Base-by-base conservation (phyloP, 2,329 filamentous ascomycete genomes). In the Phaeosphaeria sp. region DNA sequence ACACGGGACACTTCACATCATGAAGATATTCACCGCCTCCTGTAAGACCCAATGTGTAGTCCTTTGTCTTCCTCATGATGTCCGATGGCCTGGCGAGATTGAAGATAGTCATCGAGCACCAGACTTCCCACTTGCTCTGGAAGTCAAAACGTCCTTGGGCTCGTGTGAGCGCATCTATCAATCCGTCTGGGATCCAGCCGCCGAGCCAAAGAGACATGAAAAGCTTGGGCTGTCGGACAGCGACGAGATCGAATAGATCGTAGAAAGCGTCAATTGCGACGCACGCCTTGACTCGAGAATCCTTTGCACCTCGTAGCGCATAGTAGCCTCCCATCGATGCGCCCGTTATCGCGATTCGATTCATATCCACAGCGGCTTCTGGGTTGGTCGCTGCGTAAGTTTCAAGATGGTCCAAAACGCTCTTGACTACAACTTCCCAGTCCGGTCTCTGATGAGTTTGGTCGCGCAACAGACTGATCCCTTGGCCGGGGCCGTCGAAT, bases 401-500 rank as follows among this genome's bases (percentile, higher is more conserved):
- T 13, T 55, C 55, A 22, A 71, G 11, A 51, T 55, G 62, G 55
- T 66, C 69, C 3, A 74, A 49, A 11, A 72, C 69, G 25, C 56
- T 51, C 25, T 59, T 46, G 9, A 59, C 64, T n/a, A 74, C 69
- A 8, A 57, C 56, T 48, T 74, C 71, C 51, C 57, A 74, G 33
- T 72, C 70, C 9, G 69, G 67, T 8, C 64, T 55, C 39, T 66
- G 46, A n/a, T 27, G 53, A 2, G 66, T 13, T 1, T 69, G 66
- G 3, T 55, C 9, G 6, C 42, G 18, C 47, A 54, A 52, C 8
- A 81, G 68, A 3, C 73, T 57, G 4, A 80, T 63, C 0, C 81
- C 80, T 55, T 83, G 81, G 0, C 81, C 81, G 0, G 81, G 81
- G 0, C 80, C 81, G 1, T 84, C 80, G 40, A 82, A 81, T 0